Percentiles rank a stretch among this genome's conserved stretches.
phyloP scores from a whole-genome alignment of 768 basidiomycete species.

The Mycena rebaudengoi region DNA sequence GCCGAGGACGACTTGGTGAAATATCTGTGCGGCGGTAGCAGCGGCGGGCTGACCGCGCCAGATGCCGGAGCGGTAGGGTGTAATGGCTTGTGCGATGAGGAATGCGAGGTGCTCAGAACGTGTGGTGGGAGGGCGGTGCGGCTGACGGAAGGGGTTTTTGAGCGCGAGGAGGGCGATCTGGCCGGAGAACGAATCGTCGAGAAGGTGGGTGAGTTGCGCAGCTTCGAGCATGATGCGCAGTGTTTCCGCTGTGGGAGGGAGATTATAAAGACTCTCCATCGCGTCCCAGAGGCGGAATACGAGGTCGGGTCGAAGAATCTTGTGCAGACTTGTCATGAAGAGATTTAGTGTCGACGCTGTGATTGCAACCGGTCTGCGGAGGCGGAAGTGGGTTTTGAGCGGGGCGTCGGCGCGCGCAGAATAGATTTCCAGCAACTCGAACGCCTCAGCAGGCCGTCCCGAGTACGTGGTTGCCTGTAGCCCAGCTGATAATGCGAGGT shows the following conservation, averaged over 20 bases:
- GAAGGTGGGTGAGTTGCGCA: constrained; percentile 59
- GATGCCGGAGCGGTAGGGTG: constrained; percentile 27
- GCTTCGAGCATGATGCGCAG: constrained; percentile 69
- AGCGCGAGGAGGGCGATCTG: constrained; percentile 56
- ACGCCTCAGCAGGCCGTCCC: constrained; percentile 55
- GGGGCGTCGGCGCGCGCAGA: constrained; percentile 29
- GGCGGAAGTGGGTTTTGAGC: constrained; percentile 4
- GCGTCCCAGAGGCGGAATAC: constrained; percentile 77
- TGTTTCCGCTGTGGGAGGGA: constrained; percentile 61
- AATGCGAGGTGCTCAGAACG: constrained; percentile 37
- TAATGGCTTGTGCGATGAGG: constrained; percentile 29
- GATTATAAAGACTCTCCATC: constrained; percentile 64
- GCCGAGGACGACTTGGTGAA: constrained; percentile 13
- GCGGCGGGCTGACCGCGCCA: constrained; percentile 30
- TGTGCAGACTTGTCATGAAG: constrained; percentile 58
- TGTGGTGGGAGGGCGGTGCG: constrained; percentile 2
- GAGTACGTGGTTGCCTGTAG: constrained; percentile 56
- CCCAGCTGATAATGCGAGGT: constrained; percentile 57
- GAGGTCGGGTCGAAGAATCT: constrained; percentile 65
- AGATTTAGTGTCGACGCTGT: constrained; percentile 46
- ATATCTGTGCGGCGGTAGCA: constrained; percentile 23
- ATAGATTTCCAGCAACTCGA: constrained; percentile 57
- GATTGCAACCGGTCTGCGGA: constrained; percentile 20
- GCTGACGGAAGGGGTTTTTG: constrained; percentile 43
- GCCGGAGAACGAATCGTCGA: constrained; percentile 61